Conservation (phyloP, 306 rosid genomes). For the Sicyos baderoa region DNA sequence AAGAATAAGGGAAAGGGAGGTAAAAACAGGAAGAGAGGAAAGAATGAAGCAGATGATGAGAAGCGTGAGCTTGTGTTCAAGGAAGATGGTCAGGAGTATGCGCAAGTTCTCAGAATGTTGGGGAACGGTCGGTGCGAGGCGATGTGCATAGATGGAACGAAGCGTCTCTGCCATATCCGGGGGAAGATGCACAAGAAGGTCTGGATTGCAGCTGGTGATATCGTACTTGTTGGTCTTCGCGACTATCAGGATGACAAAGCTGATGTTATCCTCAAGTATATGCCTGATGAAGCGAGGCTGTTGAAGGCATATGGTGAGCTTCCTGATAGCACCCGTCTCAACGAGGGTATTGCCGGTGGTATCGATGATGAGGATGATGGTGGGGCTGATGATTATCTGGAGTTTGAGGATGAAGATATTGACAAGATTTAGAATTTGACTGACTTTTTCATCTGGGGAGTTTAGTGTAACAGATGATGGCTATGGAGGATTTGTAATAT, state of each 20-base stretch:
- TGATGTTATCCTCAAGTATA: slow-evolving; percentile 56
- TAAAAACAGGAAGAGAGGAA: slow-evolving; percentile 53
- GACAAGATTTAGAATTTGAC: slow-evolving; percentile 32
- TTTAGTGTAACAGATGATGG: neutral
- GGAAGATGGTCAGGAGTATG: slow-evolving; percentile 58
- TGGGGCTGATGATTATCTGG: slow-evolving; percentile 35
- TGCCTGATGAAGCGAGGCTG: slow-evolving; percentile 54
- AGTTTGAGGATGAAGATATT: slow-evolving; percentile 53
- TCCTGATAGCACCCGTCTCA: slow-evolving; percentile 41
- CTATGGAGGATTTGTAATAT: slow-evolving; percentile 1
- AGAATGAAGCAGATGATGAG: slow-evolving; percentile 54
- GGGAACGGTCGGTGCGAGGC: slow-evolving; percentile 47
- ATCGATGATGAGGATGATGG: slow-evolving; percentile 44
- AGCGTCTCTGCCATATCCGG: slow-evolving; percentile 45
- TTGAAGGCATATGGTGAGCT: slow-evolving; percentile 61
- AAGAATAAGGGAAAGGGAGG: slow-evolving; percentile 75
- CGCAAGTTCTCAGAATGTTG: slow-evolving; percentile 46
- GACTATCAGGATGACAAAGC: slow-evolving; percentile 63
- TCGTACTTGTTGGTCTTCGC: slow-evolving; percentile 47
- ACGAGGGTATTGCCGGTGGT: slow-evolving; percentile 41
- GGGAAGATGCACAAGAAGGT: slow-evolving; percentile 69
- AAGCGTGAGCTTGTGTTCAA: slow-evolving; percentile 54
- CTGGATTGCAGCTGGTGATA: slow-evolving; percentile 60
- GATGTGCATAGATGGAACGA: slow-evolving; percentile 20
- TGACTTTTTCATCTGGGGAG: neutral